These are phyloP conservation scores for Naganishia kalamii DNA, from an alignment of 768 basidiomycete species.

Conservation along the genomic window DNA sequence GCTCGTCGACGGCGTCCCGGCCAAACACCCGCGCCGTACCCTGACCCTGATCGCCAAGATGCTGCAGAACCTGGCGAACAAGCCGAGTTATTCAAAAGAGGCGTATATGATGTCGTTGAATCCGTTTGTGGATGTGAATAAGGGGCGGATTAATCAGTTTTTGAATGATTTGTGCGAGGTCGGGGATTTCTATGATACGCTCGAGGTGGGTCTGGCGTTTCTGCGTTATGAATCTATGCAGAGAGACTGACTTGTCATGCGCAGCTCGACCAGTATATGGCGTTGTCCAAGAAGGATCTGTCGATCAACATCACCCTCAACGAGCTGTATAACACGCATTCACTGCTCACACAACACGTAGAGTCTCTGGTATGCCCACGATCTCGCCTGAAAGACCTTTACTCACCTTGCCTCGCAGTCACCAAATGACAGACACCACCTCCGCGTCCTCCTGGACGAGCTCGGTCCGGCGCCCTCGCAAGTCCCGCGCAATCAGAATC, in stretches of 20 bases:
- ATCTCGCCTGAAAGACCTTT: background rate
- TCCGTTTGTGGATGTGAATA: conserved; percentile 98
- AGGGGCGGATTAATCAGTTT: conserved; percentile 93
- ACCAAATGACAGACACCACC: conserved; percentile 93
- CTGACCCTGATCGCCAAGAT: conserved; percentile 99
- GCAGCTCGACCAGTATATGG: conserved; percentile 99
- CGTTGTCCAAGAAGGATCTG: conserved; percentile 95
- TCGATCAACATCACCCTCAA: conserved; percentile 98
- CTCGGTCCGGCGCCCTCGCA: conserved; percentile 87
- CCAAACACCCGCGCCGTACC: conserved; percentile 93
- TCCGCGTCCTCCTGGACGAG: conserved; percentile 93
- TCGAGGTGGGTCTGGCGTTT: conserved; percentile 63
- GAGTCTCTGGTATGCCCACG: conserved; percentile 67
- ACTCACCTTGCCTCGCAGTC: conserved; percentile 54
- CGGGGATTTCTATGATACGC: conserved; percentile 96
- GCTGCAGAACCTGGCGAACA: conserved; percentile 98
- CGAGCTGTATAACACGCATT: conserved; percentile 98
- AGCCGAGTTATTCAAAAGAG: conserved; percentile 95
- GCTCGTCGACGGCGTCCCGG: conserved; percentile 95
- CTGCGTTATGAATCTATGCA: background rate
- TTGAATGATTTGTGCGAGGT: conserved; percentile 96
- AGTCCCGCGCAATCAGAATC: conserved; percentile 96
- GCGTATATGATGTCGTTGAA: conserved; percentile 98
- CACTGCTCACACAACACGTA: conserved; percentile 86
- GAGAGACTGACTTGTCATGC: background rate